Evolutionary conservation across 2,329 filamentous ascomycete genomes (phyloP).

Genomic region (Diaporthe sp.): DNA sequence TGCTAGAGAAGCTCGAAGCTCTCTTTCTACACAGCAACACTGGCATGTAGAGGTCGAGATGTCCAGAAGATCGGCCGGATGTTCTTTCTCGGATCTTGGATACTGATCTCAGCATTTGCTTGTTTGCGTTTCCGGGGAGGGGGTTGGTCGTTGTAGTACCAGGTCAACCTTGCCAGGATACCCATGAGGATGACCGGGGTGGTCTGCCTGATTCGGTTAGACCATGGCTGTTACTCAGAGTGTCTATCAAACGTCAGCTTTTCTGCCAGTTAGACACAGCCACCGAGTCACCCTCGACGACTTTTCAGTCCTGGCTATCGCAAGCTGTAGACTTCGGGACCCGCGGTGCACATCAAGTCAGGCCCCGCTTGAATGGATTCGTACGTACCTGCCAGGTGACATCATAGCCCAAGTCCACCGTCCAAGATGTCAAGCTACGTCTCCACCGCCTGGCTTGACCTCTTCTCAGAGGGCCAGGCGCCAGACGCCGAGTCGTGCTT

Average conservation of each 20-base stretch:
- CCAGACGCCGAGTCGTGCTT: conserved; percentile 28
- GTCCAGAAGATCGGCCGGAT: neutral
- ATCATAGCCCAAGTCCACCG: neutral
- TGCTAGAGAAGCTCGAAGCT: neutral
- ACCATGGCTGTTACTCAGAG: neutral
- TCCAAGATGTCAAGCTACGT: conserved; percentile 25
- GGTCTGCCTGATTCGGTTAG: neutral
- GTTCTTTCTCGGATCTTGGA: neutral
- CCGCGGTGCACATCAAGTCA: neutral
- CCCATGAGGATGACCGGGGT: neutral
- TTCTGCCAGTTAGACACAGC: neutral
- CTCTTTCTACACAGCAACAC: no score
- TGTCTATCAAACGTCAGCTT: conserved; percentile 9
- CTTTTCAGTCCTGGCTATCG: neutral
- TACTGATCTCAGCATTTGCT: neutral
- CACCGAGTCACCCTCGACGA: neutral
- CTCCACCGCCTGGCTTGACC: conserved; percentile 27
- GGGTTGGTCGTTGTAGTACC: neutral
- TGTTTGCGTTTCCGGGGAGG: neutral
- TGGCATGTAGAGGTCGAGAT: neutral
- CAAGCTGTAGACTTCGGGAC: conserved; percentile 9
- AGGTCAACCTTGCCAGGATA: conserved; percentile 10
- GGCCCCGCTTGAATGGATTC: neutral
- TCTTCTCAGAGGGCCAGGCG: conserved; percentile 13
- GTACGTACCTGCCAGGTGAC: neutral